phyloP scores from a whole-genome alignment of 2,329 filamentous ascomycete genomes.

The Neofusicoccum umdonicola region DNA sequence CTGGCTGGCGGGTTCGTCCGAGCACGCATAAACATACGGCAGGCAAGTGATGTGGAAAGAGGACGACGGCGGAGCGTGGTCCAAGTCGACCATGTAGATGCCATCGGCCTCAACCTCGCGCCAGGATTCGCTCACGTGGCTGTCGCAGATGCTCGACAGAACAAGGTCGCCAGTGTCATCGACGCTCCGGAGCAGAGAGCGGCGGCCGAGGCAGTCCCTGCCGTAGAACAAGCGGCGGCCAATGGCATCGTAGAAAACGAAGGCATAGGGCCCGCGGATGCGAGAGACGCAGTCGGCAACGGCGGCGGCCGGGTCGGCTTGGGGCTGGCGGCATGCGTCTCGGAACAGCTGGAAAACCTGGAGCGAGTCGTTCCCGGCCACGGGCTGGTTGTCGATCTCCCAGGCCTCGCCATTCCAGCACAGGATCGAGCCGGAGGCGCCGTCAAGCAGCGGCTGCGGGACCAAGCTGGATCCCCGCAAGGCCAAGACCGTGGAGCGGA shows the following conservation, averaged over 20 bases:
- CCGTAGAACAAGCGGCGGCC: slow-evolving; percentile 71
- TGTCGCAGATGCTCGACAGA: slow-evolving; percentile 69
- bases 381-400: slow-evolving; percentile 59
- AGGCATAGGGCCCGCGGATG: slow-evolving; percentile 74
- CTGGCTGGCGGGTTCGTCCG: too few species aligned
- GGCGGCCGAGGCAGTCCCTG: slow-evolving; percentile 80
- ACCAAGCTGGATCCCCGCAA: slow-evolving; percentile 74
- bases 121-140: slow-evolving; percentile 52
- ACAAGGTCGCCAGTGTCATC: slow-evolving; percentile 54
- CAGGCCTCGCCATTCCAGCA: slow-evolving; percentile 99
- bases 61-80: not conserved
- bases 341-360: slow-evolving; percentile 62
- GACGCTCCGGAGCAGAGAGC: slow-evolving; percentile 67
- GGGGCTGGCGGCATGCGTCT: slow-evolving; percentile 18
- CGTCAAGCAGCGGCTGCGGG: slow-evolving; percentile 68
- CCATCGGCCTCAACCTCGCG: slow-evolving; percentile 81
- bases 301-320: not conserved
- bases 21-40: not conserved
- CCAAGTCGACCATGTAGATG: slow-evolving; percentile 67
- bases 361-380: slow-evolving; percentile 78
- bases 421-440: slow-evolving; percentile 60
- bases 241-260: slow-evolving; percentile 72
- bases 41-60: not conserved
- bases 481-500: slow-evolving; percentile 84
- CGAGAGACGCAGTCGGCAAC: slow-evolving; percentile 27